Evolutionary conservation across 306 rosid species (phyloP).

Genomic region (Dryas drummondii): DNA sequence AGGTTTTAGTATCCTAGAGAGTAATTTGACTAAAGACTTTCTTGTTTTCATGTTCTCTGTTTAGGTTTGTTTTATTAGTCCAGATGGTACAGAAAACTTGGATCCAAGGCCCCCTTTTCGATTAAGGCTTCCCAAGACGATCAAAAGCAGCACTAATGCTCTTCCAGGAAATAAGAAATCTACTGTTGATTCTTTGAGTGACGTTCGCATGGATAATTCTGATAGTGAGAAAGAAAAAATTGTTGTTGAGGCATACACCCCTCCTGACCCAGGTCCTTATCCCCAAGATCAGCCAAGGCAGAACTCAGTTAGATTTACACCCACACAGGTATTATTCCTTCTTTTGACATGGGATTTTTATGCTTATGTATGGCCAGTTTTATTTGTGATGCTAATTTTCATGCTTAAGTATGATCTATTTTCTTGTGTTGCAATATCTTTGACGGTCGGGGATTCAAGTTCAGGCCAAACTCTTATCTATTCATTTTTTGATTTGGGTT

Average conservation of each 20-base stretch:
- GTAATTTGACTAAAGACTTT: slow-evolving; percentile 9
- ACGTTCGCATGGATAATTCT: slow-evolving; percentile 37
- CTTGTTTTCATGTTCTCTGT: slow-evolving; percentile 27
- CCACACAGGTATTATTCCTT: slow-evolving; percentile 71
- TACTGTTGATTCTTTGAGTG: slow-evolving; percentile 41
- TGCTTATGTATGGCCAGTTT: background rate
- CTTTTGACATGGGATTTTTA: background rate
- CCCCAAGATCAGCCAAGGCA: slow-evolving; percentile 98
- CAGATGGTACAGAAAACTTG: slow-evolving; percentile 57
- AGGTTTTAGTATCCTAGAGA: background rate
- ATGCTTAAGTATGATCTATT: background rate
- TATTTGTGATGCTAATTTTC: background rate
- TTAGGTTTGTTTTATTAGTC: slow-evolving; percentile 66
- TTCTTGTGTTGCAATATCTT: background rate
- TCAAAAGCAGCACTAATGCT: slow-evolving; percentile 50
- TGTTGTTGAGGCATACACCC: slow-evolving; percentile 75
- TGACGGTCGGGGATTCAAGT: too few relatives aligned
- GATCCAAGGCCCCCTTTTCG: slow-evolving; percentile 80
- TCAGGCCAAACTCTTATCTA: too few relatives aligned
- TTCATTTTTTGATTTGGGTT: too few relatives aligned
- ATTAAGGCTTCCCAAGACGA: slow-evolving; percentile 70
- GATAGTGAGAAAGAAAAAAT: slow-evolving; percentile 58
- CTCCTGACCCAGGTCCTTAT: slow-evolving; percentile 96
- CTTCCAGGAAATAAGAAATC: slow-evolving; percentile 52
- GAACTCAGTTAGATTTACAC: slow-evolving; percentile 89